These are phyloP conservation scores for Lachancea meyersii DNA, from an alignment of 805 yeast species.

Conservation along the genomic window DNA sequence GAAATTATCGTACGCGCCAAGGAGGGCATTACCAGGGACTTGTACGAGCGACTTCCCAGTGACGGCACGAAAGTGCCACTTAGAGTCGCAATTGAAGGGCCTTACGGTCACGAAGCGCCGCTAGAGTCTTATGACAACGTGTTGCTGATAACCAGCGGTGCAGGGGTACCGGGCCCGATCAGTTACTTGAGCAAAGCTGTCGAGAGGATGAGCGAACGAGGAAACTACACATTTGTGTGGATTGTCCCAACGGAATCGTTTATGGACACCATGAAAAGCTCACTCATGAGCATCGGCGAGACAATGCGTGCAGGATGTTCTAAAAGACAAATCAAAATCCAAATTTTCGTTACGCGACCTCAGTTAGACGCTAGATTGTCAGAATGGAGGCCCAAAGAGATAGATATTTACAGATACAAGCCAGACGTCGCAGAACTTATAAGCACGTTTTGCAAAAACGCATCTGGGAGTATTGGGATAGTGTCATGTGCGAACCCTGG, in stretches of 20 bases:
- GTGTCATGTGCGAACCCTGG: conserved; percentile 11
- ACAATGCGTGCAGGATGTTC: background rate
- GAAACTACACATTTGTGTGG: conserved; percentile 8
- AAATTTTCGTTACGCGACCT: conserved; percentile 10
- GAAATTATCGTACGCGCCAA: conserved; percentile 42
- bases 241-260: conserved; percentile 9
- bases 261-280: conserved; percentile 2
- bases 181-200: conserved; percentile 8
- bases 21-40: conserved; percentile 39
- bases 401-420: conserved; percentile 5
- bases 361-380: background rate
- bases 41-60: conserved; percentile 29
- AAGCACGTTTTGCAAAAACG: conserved; percentile 1
- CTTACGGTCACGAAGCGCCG: conserved; percentile 54
- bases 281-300: background rate
- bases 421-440: conserved; percentile 6
- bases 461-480: conserved; percentile 5
- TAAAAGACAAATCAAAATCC: background rate
- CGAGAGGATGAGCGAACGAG: background rate
- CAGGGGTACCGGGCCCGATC: conserved; percentile 58
- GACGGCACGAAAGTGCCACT: conserved; percentile 26
- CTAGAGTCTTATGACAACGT: conserved; percentile 46
- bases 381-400: conserved; percentile 5
- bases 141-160: conserved; percentile 65
- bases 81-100: conserved; percentile 53